Conservation (phyloP, 192 early-diverging fungal genomes). For the Obelidium mucronatum region DNA sequence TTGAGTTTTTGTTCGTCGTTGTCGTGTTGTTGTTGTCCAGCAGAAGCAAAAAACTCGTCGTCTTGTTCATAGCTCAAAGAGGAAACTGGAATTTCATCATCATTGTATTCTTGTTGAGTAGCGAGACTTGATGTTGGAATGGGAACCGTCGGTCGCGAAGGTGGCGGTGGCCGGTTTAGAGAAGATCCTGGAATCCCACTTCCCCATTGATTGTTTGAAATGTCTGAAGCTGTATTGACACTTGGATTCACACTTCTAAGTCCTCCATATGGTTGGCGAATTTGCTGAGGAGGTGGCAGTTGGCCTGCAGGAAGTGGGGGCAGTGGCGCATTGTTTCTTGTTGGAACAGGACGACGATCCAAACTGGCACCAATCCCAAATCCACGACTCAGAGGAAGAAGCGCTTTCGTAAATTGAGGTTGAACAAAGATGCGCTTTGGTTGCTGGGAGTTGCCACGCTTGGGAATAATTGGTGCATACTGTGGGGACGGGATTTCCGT, state of each 20-base stretch:
- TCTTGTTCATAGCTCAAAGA: not conserved
- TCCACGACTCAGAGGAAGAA: not conserved
- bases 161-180: too few species aligned
- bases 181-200: constrained; percentile 1
- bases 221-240: not conserved
- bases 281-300: not conserved
- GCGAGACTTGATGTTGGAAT: not conserved
- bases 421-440: constrained; percentile 15
- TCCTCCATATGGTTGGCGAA: too few species aligned
- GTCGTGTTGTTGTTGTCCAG: not conserved
- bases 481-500: not conserved
- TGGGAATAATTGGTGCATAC: constrained; percentile 10
- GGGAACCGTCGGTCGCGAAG: too few species aligned
- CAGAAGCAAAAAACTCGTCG: not conserved
- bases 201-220: not conserved
- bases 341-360: not conserved
- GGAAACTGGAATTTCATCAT: not conserved
- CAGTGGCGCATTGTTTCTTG: not conserved
- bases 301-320: not conserved
- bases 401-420: not conserved
- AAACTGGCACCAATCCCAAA: not conserved
- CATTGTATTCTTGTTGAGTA: not conserved
- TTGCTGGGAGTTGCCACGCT: constrained; percentile 9
- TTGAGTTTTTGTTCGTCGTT: too few species aligned
- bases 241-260: too few species aligned